phyloP scores from a whole-genome alignment of 179 eudicot species.

The Gypsophila paniculata region DNA sequence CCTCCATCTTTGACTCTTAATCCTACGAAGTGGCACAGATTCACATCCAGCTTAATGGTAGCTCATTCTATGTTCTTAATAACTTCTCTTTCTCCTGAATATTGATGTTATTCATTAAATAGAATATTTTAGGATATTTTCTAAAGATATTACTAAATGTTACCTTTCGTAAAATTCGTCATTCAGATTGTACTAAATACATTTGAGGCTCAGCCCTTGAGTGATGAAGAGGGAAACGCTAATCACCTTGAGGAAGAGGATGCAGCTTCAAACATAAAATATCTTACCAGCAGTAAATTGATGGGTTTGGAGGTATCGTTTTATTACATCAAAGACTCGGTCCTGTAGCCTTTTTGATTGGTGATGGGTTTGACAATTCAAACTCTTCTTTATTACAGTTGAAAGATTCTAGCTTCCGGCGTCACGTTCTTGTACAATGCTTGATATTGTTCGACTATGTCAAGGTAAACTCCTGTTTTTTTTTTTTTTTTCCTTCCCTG shows the following conservation, averaged over 20 bases:
- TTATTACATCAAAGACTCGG: background rate
- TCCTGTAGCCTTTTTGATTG: constrained; percentile 4
- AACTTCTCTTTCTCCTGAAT: background rate
- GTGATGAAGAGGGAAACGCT: constrained; percentile 92
- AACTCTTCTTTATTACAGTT: constrained; percentile 46
- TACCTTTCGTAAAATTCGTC: constrained; percentile 6
- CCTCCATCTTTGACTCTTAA: constrained; percentile 66
- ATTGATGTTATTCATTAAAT: background rate
- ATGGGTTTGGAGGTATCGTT: constrained; percentile 90
- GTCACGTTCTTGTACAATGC: constrained; percentile 94
- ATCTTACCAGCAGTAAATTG: constrained; percentile 96
- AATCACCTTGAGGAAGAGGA: constrained; percentile 89
- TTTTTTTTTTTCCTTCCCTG: background rate
- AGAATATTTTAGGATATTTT: background rate
- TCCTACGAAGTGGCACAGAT: constrained; percentile 83
- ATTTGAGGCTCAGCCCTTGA: constrained; percentile 96
- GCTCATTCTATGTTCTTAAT: background rate
- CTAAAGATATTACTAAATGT: background rate
- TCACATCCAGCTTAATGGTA: constrained; percentile 83
- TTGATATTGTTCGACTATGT: constrained; percentile 87
- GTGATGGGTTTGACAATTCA: constrained; percentile 11
- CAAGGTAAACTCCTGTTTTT: constrained; percentile 47
- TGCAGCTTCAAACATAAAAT: constrained; percentile 80
- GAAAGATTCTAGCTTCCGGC: constrained; percentile 97
- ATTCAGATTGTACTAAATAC: constrained; percentile 76